Percentiles rank a stretch among this genome's conserved stretches.
Conservation (phyloP, 2,329 filamentous ascomycete genomes). For the Paradendryphiella salina region DNA sequence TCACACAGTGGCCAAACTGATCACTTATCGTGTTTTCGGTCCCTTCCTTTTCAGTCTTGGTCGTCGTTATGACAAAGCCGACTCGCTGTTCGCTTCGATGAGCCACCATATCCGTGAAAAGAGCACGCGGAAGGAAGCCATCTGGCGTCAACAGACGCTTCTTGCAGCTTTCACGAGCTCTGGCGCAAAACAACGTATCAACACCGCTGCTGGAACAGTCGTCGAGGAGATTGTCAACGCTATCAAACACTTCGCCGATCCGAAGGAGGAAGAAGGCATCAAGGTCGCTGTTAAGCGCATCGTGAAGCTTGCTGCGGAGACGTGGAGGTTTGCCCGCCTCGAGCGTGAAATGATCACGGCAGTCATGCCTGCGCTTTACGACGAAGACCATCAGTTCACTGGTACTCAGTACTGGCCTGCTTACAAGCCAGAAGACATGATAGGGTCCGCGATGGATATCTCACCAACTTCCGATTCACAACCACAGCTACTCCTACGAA, state of each 20-base stretch:
- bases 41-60: slow-evolving; percentile 62
- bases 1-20: slow-evolving; percentile 60
- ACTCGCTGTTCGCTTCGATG: slow-evolving; percentile 58
- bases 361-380: slow-evolving; percentile 50
- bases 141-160: slow-evolving; percentile 62
- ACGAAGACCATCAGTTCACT: slow-evolving; percentile 40
- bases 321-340: slow-evolving; percentile 61
- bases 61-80: slow-evolving; percentile 59
- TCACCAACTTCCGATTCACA: slow-evolving; percentile 31
- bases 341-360: slow-evolving; percentile 60
- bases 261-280: slow-evolving; percentile 56
- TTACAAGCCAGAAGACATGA: slow-evolving; percentile 39
- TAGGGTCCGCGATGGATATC: slow-evolving; percentile 33
- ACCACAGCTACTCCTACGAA: slow-evolving; percentile 54
- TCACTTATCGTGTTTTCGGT: slow-evolving; percentile 60
- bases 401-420: slow-evolving; percentile 43
- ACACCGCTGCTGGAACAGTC: slow-evolving; percentile 58
- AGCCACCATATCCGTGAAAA: slow-evolving; percentile 61
- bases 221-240: slow-evolving; percentile 61
- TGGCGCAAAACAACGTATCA: slow-evolving; percentile 60
- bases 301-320: slow-evolving; percentile 62
- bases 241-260: slow-evolving; percentile 58
- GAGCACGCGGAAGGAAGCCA: slow-evolving; percentile 59
- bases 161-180: slow-evolving; percentile 61
- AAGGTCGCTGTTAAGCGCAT: slow-evolving; percentile 57